Conservation (phyloP, 1,139 yeast genomes). For the Magnusiomyces ingens region DNA sequence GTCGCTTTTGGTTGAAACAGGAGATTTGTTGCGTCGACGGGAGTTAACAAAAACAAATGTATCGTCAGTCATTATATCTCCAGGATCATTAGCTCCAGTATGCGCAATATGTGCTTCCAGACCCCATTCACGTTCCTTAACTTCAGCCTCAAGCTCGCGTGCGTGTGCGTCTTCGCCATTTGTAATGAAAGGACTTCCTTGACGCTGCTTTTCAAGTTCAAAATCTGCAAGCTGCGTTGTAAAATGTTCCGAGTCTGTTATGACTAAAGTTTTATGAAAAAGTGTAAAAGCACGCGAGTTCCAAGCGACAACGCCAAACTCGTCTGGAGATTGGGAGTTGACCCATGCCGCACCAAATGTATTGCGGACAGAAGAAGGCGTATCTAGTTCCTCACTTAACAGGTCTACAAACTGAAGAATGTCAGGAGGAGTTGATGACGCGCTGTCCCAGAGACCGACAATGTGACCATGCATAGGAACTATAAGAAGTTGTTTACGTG, state of each 20-base stretch:
- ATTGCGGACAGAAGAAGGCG: neutral
- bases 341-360: neutral
- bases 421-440: neutral
- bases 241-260: neutral
- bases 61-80: neutral
- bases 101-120: neutral
- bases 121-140: conserved; percentile 1
- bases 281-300: neutral
- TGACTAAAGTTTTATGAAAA: neutral
- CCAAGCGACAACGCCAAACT: neutral
- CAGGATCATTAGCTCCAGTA: neutral
- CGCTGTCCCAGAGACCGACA: conserved; percentile 4
- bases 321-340: neutral
- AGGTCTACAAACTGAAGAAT: conserved; percentile 2
- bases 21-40: too few relatives aligned
- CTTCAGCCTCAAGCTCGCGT: neutral
- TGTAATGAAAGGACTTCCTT: conserved; percentile 1
- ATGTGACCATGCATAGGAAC: neutral
- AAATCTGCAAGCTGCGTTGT: neutral
- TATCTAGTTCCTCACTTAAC: neutral
- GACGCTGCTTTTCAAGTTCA: neutral
- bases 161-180: neutral
- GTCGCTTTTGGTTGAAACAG: too few relatives aligned
- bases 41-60: neutral
- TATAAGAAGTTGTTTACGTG: neutral